phyloP scores from a whole-genome alignment of 2,329 filamentous ascomycete species.

The Plectosphaerella plurivora region DNA sequence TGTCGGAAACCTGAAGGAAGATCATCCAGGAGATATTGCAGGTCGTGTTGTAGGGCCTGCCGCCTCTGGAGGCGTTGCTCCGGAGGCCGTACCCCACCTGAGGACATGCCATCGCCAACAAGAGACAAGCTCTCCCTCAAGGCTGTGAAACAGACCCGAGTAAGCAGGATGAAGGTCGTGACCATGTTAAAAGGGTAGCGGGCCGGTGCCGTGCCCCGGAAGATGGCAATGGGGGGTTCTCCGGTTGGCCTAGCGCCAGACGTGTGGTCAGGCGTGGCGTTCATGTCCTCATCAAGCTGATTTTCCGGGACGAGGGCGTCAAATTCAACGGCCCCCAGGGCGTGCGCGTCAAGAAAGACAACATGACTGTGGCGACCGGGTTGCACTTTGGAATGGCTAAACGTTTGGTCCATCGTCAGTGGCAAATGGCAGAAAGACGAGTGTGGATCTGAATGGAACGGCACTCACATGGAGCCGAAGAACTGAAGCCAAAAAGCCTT shows the following conservation, averaged over 20 bases:
- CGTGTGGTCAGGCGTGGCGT: no score
- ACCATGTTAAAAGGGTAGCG: slow-evolving; percentile 15
- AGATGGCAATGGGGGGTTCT: no score
- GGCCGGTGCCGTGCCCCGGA: background rate
- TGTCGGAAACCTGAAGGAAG: slow-evolving; percentile 18
- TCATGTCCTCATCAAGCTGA: no score
- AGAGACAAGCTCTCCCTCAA: slow-evolving; percentile 11
- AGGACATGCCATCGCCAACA: slow-evolving; percentile 5
- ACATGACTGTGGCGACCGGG: slow-evolving; percentile 15
- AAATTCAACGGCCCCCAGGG: slow-evolving; percentile 22
- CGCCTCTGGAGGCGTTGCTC: slow-evolving; percentile 16
- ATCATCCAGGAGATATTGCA: slow-evolving; percentile 24
- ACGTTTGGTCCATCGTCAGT: background rate
- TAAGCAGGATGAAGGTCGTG: slow-evolving; percentile 22
- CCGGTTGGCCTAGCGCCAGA: no score
- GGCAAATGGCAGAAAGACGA: background rate
- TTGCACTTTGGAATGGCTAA: slow-evolving; percentile 15
- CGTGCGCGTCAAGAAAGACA: slow-evolving; percentile 20
- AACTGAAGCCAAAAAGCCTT: slow-evolving; percentile 31
- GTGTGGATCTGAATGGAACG: background rate
- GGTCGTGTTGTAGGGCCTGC: slow-evolving; percentile 18
- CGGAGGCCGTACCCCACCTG: slow-evolving; percentile 2
- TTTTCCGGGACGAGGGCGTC: slow-evolving; percentile 16
- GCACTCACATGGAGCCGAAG: slow-evolving; percentile 20
- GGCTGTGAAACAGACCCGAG: slow-evolving; percentile 19